Evolutionary conservation across 352 stramenopile genomes (phyloP), one percentile per base, ranked within the genome.

Genomic region (Globisporangium splendens): DNA sequence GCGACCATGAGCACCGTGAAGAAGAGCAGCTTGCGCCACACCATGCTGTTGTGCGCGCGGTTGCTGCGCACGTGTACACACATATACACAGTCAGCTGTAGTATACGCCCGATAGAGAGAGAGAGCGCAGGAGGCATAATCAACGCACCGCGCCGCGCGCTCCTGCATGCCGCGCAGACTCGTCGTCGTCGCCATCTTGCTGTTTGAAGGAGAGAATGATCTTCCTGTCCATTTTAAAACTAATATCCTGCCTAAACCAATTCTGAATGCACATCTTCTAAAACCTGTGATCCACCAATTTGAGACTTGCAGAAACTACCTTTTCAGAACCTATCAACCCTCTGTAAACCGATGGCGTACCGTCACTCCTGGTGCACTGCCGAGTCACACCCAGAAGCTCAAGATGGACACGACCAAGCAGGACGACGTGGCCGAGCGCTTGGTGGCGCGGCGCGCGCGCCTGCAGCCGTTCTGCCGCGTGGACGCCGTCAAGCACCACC

Each of bases 1-100:
- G 65, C 57, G 17, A 80, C 50, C 80, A 94, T 94, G 54, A 92
- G 61, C 44, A 84, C 48, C 42, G 82, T 89, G 65, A 90, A 94
- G 48, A 82, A 64, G 22, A 69, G 67, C 44, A 94, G 66, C 65
- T 94, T 94, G 50, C 72, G 73, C 51, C 84, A 76, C 33, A 91
- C 84, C 66, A 79, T 77, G 20, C 68, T 70, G 55, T 93, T 93
- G 62, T 91, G 83, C 21, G 62, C 75, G 47, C 73, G 79, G 57
- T 93, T 86, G 50, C 83, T 93, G 48, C 56, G 15, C 2, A n/a
- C n/a, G n/a, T n/a, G n/a, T n/a, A n/a, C n/a, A 14, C 22, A 44
- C 44, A 18, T 42, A 22, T 13, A 46, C 18, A 56, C 11, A 12
- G 24, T 59, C 42, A 63, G 50, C 0, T 59, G n/a, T 48, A 59